Percentiles rank a stretch among this genome's conserved stretches.
phyloP scores from a whole-genome alignment of 2,329 filamentous ascomycete species.

The Teratosphaeriaceae sp. region DNA sequence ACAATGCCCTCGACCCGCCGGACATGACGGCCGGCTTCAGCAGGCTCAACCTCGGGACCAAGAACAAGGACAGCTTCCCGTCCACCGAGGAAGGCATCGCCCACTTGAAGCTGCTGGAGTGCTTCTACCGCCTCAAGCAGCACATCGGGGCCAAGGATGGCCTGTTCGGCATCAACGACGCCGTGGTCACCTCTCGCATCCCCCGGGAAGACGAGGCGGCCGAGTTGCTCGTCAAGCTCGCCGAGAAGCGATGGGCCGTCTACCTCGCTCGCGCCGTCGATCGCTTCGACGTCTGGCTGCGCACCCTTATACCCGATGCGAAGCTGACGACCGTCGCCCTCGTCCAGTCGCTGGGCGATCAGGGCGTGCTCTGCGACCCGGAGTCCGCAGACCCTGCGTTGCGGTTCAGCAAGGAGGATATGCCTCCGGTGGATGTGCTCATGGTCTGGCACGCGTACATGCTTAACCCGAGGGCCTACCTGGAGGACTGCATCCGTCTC shows the following conservation, averaged over 20 bases:
- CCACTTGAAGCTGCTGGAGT: constrained; percentile 66
- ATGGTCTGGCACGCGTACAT: constrained; percentile 78
- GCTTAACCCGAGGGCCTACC: constrained; percentile 67
- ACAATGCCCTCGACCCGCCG: constrained; percentile 18
- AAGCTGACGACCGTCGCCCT: constrained; percentile 5
- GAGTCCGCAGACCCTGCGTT: background rate
- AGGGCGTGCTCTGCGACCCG: constrained; percentile 14
- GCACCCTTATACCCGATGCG: constrained; percentile 26
- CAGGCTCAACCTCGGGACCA: constrained; percentile 26
- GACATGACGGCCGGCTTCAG: constrained; percentile 25
- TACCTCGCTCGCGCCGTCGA: constrained; percentile 63
- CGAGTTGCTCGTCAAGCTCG: constrained; percentile 44
- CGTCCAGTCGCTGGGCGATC: constrained; percentile 9
- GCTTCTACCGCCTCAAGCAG: constrained; percentile 61
- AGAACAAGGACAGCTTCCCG: constrained; percentile 28
- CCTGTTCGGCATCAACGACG: constrained; percentile 54
- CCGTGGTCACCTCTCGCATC: constrained; percentile 21
- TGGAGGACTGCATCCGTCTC: constrained; percentile 63
- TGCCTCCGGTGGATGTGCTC: constrained; percentile 53
- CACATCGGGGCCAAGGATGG: constrained; percentile 60
- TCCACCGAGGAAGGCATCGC: constrained; percentile 56
- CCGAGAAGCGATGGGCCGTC: constrained; percentile 68
- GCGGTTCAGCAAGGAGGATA: constrained; percentile 9
- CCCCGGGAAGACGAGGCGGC: constrained; percentile 27
- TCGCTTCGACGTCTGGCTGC: constrained; percentile 63